Evolutionary conservation across 768 basidiomycete genomes (phyloP), one percentile per base, ranked within the genome.

Genomic region (Hysterangium stoloniferum): DNA sequence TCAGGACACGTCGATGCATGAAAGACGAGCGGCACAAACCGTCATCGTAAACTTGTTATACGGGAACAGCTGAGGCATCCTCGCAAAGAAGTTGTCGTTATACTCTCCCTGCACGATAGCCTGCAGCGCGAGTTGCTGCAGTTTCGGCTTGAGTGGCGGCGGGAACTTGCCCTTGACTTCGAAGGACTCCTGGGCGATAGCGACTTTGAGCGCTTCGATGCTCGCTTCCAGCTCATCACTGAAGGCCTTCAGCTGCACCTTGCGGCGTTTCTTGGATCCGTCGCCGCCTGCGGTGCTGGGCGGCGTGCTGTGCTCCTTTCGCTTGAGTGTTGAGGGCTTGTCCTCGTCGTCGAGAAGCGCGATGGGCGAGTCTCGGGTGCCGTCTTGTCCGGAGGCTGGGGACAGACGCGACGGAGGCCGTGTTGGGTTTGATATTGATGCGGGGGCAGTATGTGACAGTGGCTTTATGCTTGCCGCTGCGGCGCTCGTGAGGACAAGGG

Each of bases 31-130:
- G 33, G 25, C 15, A 73, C 83, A 45, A 48, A 87, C 84, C 45
- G 77, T 86, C 83, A 97, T 92, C 0, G 90, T 95, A 63, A 88
- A 99, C 56, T 84, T 82, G 69, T 99, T 99, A 62, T 97, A 98
- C 0, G 92, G 91, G 59, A 98, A 92, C 33, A 95, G 64, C 20
- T 68, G 73, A 0, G 94, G 90, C 80, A 97, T 86, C 17, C 85
- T 71, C 58, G 80, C 83, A 68, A 95, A 97, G 64, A 95, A 95
- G 58, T 86, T 78, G 15, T 95, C 93, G 54, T 90, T 86, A 66
- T 95, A 96, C 62, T 94, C 82, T 63, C 83, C 86, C n/a, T 87
- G 73, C 24, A 75, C 70, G 59, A 95, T 79, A 0, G 95, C 94
- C 44, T 81, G 74, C 33, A 88, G 61, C 0, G 92, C 89, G 34